Evolutionary conservation across 116 monocot species (phyloP).

Genomic region (Posidonia oceanica): DNA sequence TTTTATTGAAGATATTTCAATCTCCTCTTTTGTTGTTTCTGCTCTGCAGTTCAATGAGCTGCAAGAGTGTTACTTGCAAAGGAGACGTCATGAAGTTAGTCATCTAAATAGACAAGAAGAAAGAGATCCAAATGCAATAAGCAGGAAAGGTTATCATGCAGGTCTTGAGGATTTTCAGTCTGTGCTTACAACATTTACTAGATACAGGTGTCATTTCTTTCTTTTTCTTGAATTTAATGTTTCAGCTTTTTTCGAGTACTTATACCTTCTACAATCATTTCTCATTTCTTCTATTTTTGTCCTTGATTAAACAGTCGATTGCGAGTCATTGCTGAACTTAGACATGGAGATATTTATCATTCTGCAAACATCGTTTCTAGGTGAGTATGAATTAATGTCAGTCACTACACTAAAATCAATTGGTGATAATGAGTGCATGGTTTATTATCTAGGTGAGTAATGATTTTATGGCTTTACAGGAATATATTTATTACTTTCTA

Average conservation of each 20-base stretch:
- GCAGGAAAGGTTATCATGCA: conserved; percentile 75
- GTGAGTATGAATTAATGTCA: conserved; percentile 22
- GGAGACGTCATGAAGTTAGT: conserved; percentile 42
- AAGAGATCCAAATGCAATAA: conserved; percentile 37
- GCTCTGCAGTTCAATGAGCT: conserved; percentile 84
- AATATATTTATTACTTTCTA: too few relatives aligned
- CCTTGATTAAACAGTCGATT: conserved; percentile 51
- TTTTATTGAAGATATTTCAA: not conserved
- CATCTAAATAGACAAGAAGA: conserved; percentile 45
- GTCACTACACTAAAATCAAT: not conserved
- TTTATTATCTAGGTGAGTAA: too few relatives aligned
- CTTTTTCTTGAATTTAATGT: not conserved
- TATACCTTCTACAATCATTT: conserved; percentile 1
- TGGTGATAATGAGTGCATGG: not conserved
- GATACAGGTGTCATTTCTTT: conserved; percentile 61
- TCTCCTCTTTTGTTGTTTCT: not conserved
- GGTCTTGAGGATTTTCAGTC: conserved; percentile 98
- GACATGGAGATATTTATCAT: conserved; percentile 95
- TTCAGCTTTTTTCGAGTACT: not conserved
- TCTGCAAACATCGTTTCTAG: conserved; percentile 97
- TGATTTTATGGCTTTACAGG: too few relatives aligned
- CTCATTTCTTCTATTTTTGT: conserved; percentile 1
- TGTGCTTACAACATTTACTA: conserved; percentile 88
- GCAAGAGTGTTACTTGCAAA: conserved; percentile 95
- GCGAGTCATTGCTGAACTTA: conserved; percentile 91